A percentile compares a stretch with the other conserved stretches of the same genome.
phyloP scores from a whole-genome alignment of 768 basidiomycete genomes.

The Botryobasidium botryosum region DNA sequence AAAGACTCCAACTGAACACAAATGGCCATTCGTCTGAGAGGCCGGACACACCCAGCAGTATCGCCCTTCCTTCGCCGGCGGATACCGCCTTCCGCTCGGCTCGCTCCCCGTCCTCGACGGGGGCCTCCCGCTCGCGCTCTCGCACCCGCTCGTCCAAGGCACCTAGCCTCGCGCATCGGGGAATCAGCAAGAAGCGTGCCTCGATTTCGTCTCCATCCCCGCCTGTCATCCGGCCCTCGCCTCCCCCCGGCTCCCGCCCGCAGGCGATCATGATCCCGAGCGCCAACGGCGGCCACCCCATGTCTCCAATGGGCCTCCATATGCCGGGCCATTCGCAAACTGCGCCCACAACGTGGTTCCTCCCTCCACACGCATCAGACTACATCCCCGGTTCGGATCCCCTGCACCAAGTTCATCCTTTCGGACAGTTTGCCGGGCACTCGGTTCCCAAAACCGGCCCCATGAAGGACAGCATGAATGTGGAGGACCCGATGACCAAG shows the following conservation, averaged over 20 bases:
- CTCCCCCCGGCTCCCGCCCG: constrained; percentile 26
- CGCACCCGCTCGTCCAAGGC: constrained; percentile 32
- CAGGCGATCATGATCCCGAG: constrained; percentile 39
- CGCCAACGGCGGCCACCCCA: background rate
- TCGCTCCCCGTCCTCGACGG: constrained; percentile 11
- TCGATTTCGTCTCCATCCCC: constrained; percentile 31
- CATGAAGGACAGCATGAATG: too few species aligned
- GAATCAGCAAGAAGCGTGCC: constrained; percentile 13
- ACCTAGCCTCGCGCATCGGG: constrained; percentile 14
- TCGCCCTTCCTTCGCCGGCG: constrained; percentile 10
- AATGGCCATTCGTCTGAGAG: constrained; percentile 17
- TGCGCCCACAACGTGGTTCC: constrained; percentile 5
- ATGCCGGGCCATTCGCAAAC: constrained; percentile 7
- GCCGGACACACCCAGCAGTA: constrained; percentile 24
- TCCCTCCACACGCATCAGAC: constrained; percentile 6
- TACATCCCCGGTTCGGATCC: constrained; percentile 3
- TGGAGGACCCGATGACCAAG: constrained; percentile 23
- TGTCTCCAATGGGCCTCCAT: constrained; percentile 2
- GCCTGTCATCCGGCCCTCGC: constrained; percentile 33
- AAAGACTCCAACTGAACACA: constrained; percentile 27
- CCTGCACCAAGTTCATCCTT: constrained; percentile 14
- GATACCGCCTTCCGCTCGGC: constrained; percentile 9
- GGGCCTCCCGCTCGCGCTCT: constrained; percentile 17
- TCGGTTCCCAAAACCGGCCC: too few species aligned
- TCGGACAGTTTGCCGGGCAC: background rate